These are phyloP conservation scores for Sugiyamaella marilandica DNA, from an alignment of 805 yeast genomes.

Conservation along the genomic window DNA sequence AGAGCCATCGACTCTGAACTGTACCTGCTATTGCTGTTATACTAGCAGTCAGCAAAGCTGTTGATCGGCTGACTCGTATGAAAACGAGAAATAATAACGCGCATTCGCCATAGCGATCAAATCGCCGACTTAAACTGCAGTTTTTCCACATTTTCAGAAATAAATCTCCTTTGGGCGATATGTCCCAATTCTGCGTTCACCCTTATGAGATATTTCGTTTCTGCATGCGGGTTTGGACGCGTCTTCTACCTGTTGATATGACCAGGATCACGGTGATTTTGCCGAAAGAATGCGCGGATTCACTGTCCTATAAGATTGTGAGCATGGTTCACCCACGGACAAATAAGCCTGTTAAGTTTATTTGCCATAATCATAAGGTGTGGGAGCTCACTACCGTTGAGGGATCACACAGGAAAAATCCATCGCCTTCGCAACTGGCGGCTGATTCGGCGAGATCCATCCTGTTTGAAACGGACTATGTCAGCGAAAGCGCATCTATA, in stretches of 20 bases:
- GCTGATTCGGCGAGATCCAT: background rate
- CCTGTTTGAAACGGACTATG: slow-evolving; percentile 1
- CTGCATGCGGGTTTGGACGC: no score
- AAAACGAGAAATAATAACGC: no score
- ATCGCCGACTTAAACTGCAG: no score
- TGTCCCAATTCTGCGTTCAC: no score
- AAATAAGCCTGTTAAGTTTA: slow-evolving; percentile 18
- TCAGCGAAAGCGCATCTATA: slow-evolving; percentile 19
- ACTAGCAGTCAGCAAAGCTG: no score
- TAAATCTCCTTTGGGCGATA: no score
- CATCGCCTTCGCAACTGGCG: background rate
- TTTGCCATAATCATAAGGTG: slow-evolving; percentile 10
- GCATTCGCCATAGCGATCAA: no score
- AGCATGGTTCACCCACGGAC: slow-evolving; percentile 25
- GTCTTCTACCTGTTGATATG: background rate
- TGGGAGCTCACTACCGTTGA: slow-evolving; percentile 25
- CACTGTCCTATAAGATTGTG: slow-evolving; percentile 4
- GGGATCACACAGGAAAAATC: slow-evolving; percentile 7
- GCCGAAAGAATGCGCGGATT: slow-evolving; percentile 8
- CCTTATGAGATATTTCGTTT: no score
- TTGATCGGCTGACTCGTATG: no score
- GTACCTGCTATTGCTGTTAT: no score
- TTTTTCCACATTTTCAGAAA: no score
- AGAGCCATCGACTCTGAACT: no score
- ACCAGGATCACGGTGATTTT: slow-evolving; percentile 8